Evolutionary conservation across 192 early-diverging fungal genomes (phyloP), one percentile per base, ranked within the genome.

Genomic region (Tieghemiomyces parasiticus): DNA sequence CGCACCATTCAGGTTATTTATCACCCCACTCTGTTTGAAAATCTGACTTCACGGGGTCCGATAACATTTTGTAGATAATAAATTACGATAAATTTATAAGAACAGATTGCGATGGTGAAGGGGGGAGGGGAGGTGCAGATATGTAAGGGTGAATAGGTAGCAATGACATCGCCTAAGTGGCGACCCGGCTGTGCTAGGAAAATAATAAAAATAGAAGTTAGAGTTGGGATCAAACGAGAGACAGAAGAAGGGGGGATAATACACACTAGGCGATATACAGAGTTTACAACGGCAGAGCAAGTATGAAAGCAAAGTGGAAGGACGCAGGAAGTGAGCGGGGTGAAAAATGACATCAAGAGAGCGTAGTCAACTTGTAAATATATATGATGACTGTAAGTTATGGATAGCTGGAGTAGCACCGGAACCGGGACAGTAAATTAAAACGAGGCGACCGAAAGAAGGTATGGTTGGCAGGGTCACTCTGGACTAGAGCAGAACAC

Each of bases 401-500:
- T 16, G 38, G 1, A 25, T 0, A 67, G 71, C 33, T 60, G 49
- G 1, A 58, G 16, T 2, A 26, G 58, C 24, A 20, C 16, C 42
- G 59, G 16, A 30, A 22, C 33, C 20, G 28, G 32, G 34, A 26
- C n/a, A 46, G 28, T 3, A 46, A 44, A 24, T 9, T 31, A 53
- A 26, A 60, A 22, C 47, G 47, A 29, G 52, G n/a, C 6, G n/a
- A 50, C 16, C 46, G 46, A 48, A 29, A 47, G 26, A 35, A 31
- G 22, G 45, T 45, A 45, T n/a, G 8, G 8, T 60, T 60, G 45
- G 28, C 0, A 45, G 45, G 13, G 32, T 14, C 32, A 54, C 25
- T 9, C 22, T 2, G 8, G 38, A 20, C 66, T 60, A 76, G 2
- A 76, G 61, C 26, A 76, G 55, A 25, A 68, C 49, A 32, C 74